Evolutionary conservation across 495 filamentous ascomycete species (phyloP).

Genomic region (Evernia prunastri): DNA sequence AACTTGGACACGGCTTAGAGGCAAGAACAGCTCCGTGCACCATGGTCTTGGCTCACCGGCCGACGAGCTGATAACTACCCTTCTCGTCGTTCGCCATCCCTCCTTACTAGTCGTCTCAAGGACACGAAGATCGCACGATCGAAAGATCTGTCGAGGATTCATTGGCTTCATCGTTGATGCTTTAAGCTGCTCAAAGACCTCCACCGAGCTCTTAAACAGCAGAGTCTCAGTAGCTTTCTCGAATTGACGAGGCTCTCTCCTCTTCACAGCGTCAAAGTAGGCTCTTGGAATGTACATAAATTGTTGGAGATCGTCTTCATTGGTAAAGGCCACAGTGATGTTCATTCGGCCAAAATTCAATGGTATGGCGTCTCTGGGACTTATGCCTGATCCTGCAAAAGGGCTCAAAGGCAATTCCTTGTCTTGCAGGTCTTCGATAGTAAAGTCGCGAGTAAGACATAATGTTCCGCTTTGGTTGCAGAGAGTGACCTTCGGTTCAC

Average conservation of each 20-base stretch:
- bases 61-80: constrained; percentile 40
- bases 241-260: constrained; percentile 36
- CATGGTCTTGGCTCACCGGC: constrained; percentile 33
- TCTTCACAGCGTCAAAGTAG: constrained; percentile 37
- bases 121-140: constrained; percentile 39
- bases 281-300: constrained; percentile 35
- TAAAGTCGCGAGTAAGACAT: constrained; percentile 35
- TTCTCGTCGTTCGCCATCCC: constrained; percentile 36
- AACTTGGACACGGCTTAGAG: constrained; percentile 36
- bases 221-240: constrained; percentile 34
- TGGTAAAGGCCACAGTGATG: constrained; percentile 35
- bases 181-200: constrained; percentile 33
- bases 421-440: constrained; percentile 20
- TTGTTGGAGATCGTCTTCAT: constrained; percentile 30
- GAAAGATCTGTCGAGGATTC: constrained; percentile 30
- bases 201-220: constrained; percentile 35
- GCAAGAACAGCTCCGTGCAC: constrained; percentile 38
- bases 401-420: constrained; percentile 9
- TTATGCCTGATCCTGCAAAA: constrained; percentile 10
- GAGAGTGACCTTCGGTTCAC: constrained; percentile 39
- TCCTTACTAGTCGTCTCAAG: constrained; percentile 36
- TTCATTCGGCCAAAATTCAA: constrained; percentile 33
- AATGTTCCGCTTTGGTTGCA: constrained; percentile 41
- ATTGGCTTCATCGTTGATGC: constrained; percentile 33
- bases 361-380: constrained; percentile 28